phyloP scores from a whole-genome alignment of 1,139 yeast species.

The Zygoascus meyerae region DNA sequence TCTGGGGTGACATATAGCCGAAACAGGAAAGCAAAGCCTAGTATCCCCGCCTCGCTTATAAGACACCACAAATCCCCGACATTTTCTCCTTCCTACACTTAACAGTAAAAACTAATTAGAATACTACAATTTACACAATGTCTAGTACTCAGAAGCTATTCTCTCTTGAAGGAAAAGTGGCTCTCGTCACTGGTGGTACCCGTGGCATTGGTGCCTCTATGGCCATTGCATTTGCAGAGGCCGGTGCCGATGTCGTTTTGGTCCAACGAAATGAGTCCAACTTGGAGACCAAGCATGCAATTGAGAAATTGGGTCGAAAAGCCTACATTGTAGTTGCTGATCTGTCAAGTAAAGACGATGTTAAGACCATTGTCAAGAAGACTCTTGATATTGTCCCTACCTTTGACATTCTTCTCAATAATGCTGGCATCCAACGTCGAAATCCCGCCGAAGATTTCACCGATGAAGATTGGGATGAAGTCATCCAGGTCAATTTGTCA shows the following conservation, averaged over 20 bases:
- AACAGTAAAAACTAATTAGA: not conserved
- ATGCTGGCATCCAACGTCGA: conserved; percentile 48
- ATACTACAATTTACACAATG: no score
- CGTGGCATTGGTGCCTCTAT: conserved; percentile 42
- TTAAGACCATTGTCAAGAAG: conserved; percentile 29
- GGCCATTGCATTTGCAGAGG: conserved; percentile 40
- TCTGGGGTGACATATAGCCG: no score
- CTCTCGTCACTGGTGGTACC: conserved; percentile 41
- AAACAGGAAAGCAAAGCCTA: no score
- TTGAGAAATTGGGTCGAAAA: conserved; percentile 28
- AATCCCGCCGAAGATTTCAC: conserved; percentile 37
- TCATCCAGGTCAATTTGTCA: conserved; percentile 45
- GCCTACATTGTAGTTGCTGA: conserved; percentile 28
- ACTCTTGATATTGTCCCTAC: conserved; percentile 33
- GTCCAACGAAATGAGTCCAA: conserved; percentile 26
- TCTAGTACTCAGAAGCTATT: conserved; percentile 26
- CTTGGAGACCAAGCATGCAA: conserved; percentile 19
- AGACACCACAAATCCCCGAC: not conserved
- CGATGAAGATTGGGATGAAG: conserved; percentile 41
- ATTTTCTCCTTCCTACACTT: not conserved
- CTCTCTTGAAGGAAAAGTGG: conserved; percentile 37
- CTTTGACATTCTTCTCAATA: conserved; percentile 49
- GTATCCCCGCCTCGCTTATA: no score
- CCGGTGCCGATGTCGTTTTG: conserved; percentile 40
- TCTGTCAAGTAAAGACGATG: conserved; percentile 28